These are phyloP conservation scores for Narthecium ossifragum DNA, from an alignment of 106 monocot species.

Conservation along the genomic window DNA sequence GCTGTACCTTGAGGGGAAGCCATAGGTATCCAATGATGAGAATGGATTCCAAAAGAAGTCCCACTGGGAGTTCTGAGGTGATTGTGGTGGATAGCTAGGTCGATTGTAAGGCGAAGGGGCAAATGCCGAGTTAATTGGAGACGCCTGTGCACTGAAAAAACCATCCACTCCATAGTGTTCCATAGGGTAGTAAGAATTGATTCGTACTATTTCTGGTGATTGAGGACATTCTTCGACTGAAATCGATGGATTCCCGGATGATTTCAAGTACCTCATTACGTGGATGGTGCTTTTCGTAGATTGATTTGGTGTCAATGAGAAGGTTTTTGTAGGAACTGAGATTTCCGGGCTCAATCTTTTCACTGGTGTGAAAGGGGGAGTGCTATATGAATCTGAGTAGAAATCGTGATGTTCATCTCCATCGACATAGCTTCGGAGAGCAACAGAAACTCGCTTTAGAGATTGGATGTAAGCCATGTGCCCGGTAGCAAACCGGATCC, in stretches of 20 bases:
- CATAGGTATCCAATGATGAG: constrained; percentile 38
- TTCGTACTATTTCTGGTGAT: constrained; percentile 42
- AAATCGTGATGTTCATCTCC: constrained; percentile 43
- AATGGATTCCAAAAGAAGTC: constrained; percentile 92
- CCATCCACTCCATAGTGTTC: constrained; percentile 38
- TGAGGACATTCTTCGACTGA: constrained; percentile 47
- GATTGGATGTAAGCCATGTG: constrained; percentile 73
- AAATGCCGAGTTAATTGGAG: constrained; percentile 30
- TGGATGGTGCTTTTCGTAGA: constrained; percentile 22
- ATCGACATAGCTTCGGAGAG: constrained; percentile 54
- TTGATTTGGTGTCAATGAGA: constrained; percentile 7
- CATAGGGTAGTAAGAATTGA: constrained; percentile 41
- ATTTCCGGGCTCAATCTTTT: constrained; percentile 42
- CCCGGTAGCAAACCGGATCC: constrained; percentile 57
- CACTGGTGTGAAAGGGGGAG: constrained; percentile 42
- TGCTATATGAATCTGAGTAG: constrained; percentile 33
- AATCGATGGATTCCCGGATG: constrained; percentile 33
- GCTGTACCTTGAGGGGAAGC: constrained; percentile 20
- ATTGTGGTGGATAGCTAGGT: constrained; percentile 40
- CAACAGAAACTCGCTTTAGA: constrained; percentile 53
- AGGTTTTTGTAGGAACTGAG: constrained; percentile 23
- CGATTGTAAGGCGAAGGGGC: constrained; percentile 27
- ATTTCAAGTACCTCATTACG: constrained; percentile 38
- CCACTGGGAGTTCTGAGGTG: constrained; percentile 60
- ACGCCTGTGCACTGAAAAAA: constrained; percentile 30